phyloP scores from a whole-genome alignment of 2,329 filamentous ascomycete genomes.

The Cyphellophora attinorum region DNA sequence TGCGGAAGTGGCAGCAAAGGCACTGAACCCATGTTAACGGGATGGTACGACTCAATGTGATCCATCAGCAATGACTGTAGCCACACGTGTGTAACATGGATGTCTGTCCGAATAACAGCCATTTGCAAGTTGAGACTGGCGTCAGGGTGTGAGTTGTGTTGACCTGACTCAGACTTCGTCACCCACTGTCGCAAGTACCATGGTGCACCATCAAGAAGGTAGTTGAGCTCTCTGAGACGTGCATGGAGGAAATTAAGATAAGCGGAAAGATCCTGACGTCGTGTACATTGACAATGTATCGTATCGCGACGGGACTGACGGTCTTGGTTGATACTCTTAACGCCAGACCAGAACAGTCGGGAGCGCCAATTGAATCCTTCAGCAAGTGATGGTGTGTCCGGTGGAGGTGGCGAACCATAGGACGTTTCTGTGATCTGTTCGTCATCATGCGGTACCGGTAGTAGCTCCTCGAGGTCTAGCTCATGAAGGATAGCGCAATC shows the following conservation, averaged over 20 bases:
- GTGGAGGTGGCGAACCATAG: constrained; percentile 3
- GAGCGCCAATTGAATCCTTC: constrained; percentile 23
- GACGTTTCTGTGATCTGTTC: constrained; percentile 22
- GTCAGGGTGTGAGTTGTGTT: not conserved
- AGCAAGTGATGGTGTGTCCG: constrained; percentile 15
- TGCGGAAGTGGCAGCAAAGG: too few species aligned
- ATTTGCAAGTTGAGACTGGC: constrained; percentile 9
- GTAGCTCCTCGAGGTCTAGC: constrained; percentile 24
- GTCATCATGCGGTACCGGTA: constrained; percentile 25
- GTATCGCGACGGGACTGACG: not conserved
- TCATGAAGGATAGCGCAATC: constrained; percentile 21
- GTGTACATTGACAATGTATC: constrained; percentile 7
- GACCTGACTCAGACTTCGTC: not conserved
- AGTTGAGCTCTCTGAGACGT: constrained; percentile 22
- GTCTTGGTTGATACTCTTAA: not conserved
- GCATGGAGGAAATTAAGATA: constrained; percentile 18
- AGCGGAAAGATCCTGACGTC: constrained; percentile 2
- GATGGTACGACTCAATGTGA: constrained; percentile 21
- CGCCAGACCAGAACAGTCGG: constrained; percentile 17
- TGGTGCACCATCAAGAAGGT: constrained; percentile 23
- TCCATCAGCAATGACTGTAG: constrained; percentile 27
- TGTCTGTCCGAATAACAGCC: constrained; percentile 23
- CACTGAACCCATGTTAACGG: too few species aligned
- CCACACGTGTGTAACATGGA: constrained; percentile 30
- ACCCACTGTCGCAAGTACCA: constrained; percentile 19